Conservation (phyloP, 331 rosid genomes). For the Cydonia oblonga region DNA sequence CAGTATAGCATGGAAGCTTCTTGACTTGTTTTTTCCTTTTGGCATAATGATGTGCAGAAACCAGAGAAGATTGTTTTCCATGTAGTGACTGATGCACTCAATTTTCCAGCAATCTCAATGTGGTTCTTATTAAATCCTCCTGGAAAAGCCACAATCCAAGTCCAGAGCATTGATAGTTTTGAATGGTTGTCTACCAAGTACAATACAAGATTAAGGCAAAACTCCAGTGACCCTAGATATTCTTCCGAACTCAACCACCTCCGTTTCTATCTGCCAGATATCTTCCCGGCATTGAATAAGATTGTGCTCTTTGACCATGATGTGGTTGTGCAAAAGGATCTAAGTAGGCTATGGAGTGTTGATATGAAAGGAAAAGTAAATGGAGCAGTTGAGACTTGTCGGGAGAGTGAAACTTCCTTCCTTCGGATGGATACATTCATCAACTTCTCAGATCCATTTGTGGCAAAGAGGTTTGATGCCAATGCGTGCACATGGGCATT, state of each 20-base stretch:
- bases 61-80: conserved; percentile 78
- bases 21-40: background rate
- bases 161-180: conserved; percentile 61
- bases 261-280: conserved; percentile 76
- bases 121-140: conserved; percentile 92
- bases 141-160: conserved; percentile 60
- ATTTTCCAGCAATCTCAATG: conserved; percentile 86
- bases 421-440: conserved; percentile 51
- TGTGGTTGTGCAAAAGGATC: conserved; percentile 85
- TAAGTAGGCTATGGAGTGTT: conserved; percentile 55
- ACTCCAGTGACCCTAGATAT: conserved; percentile 63
- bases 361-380: conserved; percentile 67
- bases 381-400: conserved; percentile 75
- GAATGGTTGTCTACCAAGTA: conserved; percentile 49
- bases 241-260: conserved; percentile 78
- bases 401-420: conserved; percentile 39
- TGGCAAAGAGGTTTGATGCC: conserved; percentile 53
- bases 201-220: conserved; percentile 24
- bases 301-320: conserved; percentile 79
- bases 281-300: conserved; percentile 69
- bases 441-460: conserved; percentile 77
- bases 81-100: conserved; percentile 77
- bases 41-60: conserved; percentile 41
- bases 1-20: conserved; percentile 11
- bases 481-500: conserved; percentile 95